Base-by-base conservation (phyloP, 768 basidiomycete species). In the Pseudohyphozyma bogoriensis region DNA sequence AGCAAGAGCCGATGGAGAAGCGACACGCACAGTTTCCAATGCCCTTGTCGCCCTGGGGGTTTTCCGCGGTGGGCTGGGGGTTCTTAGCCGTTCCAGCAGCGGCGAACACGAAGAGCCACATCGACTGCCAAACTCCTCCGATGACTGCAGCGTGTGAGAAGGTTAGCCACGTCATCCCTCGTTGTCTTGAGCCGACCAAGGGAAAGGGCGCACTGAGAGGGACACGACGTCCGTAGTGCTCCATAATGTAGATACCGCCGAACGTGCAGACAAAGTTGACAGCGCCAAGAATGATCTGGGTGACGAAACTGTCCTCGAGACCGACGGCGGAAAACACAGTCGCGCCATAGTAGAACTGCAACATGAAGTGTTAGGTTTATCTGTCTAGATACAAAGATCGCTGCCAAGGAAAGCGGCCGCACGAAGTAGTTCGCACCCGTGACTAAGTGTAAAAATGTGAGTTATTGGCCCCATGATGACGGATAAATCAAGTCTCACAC, bases 61-160 rank as follows among this genome's bases (percentile, higher is more conserved):
- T n/a, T n/a, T n/a, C n/a, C n/a, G n/a, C n/a, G n/a, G n/a, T n/a
- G n/a, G n/a, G n/a, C n/a, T n/a, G n/a, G n/a, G n/a, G 84, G 64
- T 81, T 75, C 61, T 78, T 78, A 0, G 81, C 82, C 8, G 83
- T 85, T 12, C 84, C 85, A 1, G 84, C 85, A 18, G 82, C 78
- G 3, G 84, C 84, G 70, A 84, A 86, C 46, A 85, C 80, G 71
- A 85, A 83, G 26, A 86, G 76, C 85, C 84, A 86, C 3, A 72
- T 70, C 0, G 80, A 77, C 65, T 86, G 85, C 85, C 85, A 86
- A 8, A 84, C 56, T 12, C 83, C 85, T 4, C 59, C 59, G 4
- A 26, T 24, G 1, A 5, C 16, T 8, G 33, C 9, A 28, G n/a
- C 20, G 29, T 15, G 36, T 26, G 20, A 39, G 35, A 16, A 32